These are phyloP conservation scores for Naganishia vaughanmartiniae DNA, from an alignment of 768 basidiomycete species.

Conservation along the genomic window DNA sequence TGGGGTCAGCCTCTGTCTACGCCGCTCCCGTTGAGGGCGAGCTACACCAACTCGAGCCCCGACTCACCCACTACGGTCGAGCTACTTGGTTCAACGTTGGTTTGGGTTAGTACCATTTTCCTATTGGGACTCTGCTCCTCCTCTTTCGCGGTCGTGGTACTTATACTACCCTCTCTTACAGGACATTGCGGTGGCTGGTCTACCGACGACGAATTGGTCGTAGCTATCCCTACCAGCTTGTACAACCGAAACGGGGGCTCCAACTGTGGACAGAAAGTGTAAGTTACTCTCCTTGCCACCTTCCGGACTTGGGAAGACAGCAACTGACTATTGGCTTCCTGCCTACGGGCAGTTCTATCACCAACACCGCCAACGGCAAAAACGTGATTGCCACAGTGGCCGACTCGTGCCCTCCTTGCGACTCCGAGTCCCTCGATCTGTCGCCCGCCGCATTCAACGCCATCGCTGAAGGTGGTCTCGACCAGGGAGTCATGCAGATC, in stretches of 20 bases:
- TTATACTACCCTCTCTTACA: not conserved
- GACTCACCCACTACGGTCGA: conserved; percentile 37
- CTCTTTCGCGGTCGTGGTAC: not conserved
- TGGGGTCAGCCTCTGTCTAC: conserved; percentile 36
- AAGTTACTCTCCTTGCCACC: not conserved
- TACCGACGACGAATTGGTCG: conserved; percentile 39
- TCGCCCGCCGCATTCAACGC: conserved; percentile 39
- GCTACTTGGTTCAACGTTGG: conserved; percentile 40
- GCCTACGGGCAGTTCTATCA: conserved; percentile 38
- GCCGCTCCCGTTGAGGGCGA: conserved; percentile 11
- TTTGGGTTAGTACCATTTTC: not conserved
- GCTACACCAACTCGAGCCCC: conserved; percentile 31
- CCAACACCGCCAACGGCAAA: conserved; percentile 44
- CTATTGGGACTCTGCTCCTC: not conserved
- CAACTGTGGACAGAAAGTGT: conserved; percentile 36
- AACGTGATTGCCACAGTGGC: conserved; percentile 39
- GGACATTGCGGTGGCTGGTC: conserved; percentile 28
- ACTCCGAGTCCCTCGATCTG: conserved; percentile 43
- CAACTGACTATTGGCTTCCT: not conserved
- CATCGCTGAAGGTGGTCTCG: conserved; percentile 21
- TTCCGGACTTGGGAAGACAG: too few relatives aligned
- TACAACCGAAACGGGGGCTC: conserved; percentile 36
- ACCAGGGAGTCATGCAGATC: conserved; percentile 26
- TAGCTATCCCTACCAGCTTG: conserved; percentile 42
- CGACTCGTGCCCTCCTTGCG: conserved; percentile 49